phyloP scores from a whole-genome alignment of 176 grass and related monocot species.

The Poa annua region DNA sequence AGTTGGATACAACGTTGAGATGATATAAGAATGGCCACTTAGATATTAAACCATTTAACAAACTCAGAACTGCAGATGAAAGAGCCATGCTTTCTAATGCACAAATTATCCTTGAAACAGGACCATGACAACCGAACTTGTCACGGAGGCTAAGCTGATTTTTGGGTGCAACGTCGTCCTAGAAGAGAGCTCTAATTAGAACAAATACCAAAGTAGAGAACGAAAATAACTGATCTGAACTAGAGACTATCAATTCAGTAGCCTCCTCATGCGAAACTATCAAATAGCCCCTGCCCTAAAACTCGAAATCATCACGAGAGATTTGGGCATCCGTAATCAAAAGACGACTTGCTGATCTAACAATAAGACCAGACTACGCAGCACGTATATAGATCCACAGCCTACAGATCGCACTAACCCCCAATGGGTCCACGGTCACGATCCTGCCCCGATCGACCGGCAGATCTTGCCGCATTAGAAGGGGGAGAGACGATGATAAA shows the following conservation, averaged over 20 bases:
- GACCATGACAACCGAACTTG: not conserved
- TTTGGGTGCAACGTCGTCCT: not conserved
- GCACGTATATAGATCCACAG: conserved; percentile 9
- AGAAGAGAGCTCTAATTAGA: not conserved
- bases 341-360: conserved; percentile 20
- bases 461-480: not conserved
- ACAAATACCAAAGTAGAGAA: not conserved
- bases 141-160: not conserved
- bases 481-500: not conserved
- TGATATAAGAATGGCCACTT: not conserved
- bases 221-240: conserved; percentile 18
- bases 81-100: not conserved
- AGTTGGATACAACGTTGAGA: conserved; percentile 34
- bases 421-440: not conserved
- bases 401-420: not conserved
- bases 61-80: not conserved
- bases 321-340: not conserved
- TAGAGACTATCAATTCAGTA: not conserved
- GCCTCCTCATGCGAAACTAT: conserved; percentile 17
- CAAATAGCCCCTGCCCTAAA: not conserved
- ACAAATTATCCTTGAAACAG: not conserved
- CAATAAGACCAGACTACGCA: not conserved
- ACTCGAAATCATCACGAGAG: not conserved
- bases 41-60: conserved; percentile 30
- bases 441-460: not conserved